These are phyloP conservation scores for Auriscalpium microsporum DNA, from an alignment of 768 basidiomycete genomes.

Conservation along the genomic window DNA sequence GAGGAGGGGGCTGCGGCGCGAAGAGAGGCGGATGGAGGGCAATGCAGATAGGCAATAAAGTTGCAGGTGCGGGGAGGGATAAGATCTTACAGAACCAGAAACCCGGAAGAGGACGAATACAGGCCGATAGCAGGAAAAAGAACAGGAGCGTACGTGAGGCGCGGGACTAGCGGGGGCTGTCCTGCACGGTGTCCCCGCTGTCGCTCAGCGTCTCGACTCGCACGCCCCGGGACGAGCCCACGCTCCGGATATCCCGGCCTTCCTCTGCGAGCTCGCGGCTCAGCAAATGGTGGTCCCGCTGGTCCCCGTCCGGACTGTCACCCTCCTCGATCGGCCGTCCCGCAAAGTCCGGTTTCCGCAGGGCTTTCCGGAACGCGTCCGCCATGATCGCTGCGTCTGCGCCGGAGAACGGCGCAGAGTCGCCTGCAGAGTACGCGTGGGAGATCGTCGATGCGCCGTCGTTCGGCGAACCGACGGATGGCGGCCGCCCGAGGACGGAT, in stretches of 20 bases:
- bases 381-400: slow-evolving; percentile 91
- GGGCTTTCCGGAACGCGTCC: slow-evolving; percentile 80
- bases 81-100: slow-evolving; percentile 12
- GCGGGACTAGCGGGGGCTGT: slow-evolving; percentile 27
- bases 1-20: not conserved
- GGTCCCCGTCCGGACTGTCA: slow-evolving; percentile 45
- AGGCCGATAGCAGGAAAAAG: not conserved
- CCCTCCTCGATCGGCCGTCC: slow-evolving; percentile 61
- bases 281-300: slow-evolving; percentile 37
- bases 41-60: slow-evolving; percentile 4
- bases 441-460: slow-evolving; percentile 74
- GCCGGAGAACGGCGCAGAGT: slow-evolving; percentile 65
- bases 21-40: not conserved
- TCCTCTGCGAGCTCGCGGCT: slow-evolving; percentile 79
- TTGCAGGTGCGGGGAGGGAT: not conserved
- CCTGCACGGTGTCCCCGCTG: slow-evolving; percentile 25
- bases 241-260: slow-evolving; percentile 81
- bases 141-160: slow-evolving; percentile 8
- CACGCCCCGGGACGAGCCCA: slow-evolving; percentile 71
- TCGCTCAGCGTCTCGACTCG: slow-evolving; percentile 65
- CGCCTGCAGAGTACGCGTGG: slow-evolving; percentile 47
- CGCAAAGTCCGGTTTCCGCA: slow-evolving; percentile 87
- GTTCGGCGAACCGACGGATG: slow-evolving; percentile 25
- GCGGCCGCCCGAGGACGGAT: slow-evolving; percentile 20
- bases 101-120: slow-evolving; percentile 6